A percentile compares a stretch with the other conserved stretches of the same genome.
Evolutionary conservation across 352 stramenopile genomes (phyloP).

Genomic region (Pythium phragmiticola): DNA sequence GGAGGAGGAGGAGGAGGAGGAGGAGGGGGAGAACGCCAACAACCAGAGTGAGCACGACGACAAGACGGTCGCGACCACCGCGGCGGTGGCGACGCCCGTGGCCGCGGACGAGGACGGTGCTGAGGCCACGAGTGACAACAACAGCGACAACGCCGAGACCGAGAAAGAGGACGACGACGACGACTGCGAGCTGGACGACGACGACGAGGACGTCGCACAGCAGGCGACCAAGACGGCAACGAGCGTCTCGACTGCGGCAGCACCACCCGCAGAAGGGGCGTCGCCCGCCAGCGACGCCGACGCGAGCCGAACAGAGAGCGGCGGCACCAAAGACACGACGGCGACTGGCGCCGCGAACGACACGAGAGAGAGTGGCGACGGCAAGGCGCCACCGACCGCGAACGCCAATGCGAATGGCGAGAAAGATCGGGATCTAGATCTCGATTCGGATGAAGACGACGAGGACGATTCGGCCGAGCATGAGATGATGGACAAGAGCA

Average conservation of each 20-base stretch:
- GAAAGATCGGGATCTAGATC: conserved; percentile 13
- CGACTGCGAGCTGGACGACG: conserved; percentile 2
- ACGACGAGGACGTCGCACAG: neutral
- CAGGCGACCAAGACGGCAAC: neutral
- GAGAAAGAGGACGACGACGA: conserved; percentile 22
- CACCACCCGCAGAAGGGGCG: neutral
- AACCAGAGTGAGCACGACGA: conserved; percentile 6
- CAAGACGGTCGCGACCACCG: neutral
- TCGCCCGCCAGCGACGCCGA: neutral
- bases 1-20: neutral
- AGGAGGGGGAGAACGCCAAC: neutral
- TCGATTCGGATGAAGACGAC: conserved; percentile 25
- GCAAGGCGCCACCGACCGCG: neutral
- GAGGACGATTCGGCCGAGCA: conserved; percentile 23
- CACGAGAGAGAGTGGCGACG: too few relatives aligned
- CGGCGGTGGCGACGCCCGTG: neutral
- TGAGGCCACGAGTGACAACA: neutral
- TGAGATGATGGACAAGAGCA: conserved; percentile 25
- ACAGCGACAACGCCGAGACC: conserved; percentile 24
- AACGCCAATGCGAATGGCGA: neutral
- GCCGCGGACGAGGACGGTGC: neutral
- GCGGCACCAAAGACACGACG: neutral
- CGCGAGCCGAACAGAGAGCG: neutral
- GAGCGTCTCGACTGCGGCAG: neutral
- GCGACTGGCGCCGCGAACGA: too few relatives aligned